phyloP scores from a whole-genome alignment of 768 basidiomycete genomes.

The Holtermannia corniformis region DNA sequence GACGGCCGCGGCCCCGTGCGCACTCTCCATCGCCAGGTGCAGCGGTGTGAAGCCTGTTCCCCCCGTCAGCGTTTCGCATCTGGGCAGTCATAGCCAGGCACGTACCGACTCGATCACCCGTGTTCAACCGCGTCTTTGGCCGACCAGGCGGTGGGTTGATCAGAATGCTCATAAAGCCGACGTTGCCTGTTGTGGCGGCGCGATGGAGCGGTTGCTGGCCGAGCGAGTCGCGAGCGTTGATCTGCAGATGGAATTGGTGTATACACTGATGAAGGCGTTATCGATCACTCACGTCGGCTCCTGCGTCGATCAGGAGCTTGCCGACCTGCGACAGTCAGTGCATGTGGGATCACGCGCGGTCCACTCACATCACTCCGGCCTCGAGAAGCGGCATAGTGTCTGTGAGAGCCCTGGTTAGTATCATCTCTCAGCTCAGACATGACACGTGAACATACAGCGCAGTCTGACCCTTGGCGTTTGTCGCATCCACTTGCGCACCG shows the following conservation, averaged over 20 bases:
- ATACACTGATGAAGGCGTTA: constrained; percentile 24
- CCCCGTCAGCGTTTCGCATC: constrained; percentile 11
- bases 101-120: constrained; percentile 44
- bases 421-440: neutral
- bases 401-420: constrained; percentile 1
- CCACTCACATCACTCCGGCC: constrained; percentile 7
- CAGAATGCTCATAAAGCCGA: constrained; percentile 78
- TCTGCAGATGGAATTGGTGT: constrained; percentile 46
- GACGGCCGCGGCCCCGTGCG: constrained; percentile 82
- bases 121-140: constrained; percentile 68
- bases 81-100: neutral
- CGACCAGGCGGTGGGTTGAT: constrained; percentile 68
- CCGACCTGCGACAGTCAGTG: constrained; percentile 60
- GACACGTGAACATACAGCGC: constrained; percentile 28
- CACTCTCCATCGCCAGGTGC: constrained; percentile 95
- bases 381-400: constrained; percentile 43
- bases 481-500: constrained; percentile 35
- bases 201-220: constrained; percentile 93
- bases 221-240: constrained; percentile 88
- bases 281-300: constrained; percentile 66
- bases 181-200: constrained; percentile 89
- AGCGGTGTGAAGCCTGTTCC: constrained; percentile 86
- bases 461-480: constrained; percentile 41
- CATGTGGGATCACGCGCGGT: too few species aligned
- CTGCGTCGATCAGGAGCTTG: constrained; percentile 68